phyloP scores from a whole-genome alignment of 2,329 filamentous ascomycete genomes.

The Didymellaceae sp. region DNA sequence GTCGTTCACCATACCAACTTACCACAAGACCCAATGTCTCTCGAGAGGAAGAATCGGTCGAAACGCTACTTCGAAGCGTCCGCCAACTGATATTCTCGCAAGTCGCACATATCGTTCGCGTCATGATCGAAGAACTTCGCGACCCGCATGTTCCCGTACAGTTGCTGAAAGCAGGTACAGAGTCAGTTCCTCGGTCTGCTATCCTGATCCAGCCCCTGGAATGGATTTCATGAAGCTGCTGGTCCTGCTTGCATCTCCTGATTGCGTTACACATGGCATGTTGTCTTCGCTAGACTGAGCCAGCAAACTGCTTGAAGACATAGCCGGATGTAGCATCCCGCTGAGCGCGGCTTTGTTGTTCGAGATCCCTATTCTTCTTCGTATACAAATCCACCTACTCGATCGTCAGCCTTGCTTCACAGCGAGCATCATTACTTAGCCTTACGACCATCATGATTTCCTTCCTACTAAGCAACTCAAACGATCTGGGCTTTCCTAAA shows the following conservation, averaged over 20 bases:
- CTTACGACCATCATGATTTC: slow-evolving; percentile 16
- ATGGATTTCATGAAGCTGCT: too few species aligned
- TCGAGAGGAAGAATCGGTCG: slow-evolving; percentile 51
- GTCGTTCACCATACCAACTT: slow-evolving; percentile 85
- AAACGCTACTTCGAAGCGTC: slow-evolving; percentile 59
- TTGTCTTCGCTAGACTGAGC: too few species aligned
- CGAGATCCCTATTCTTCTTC: not conserved
- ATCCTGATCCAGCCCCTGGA: too few species aligned
- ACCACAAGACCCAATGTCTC: slow-evolving; percentile 55
- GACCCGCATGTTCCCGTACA: too few species aligned
- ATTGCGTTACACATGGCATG: not conserved
- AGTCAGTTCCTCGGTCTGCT: too few species aligned
- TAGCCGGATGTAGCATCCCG: not conserved
- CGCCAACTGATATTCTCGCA: not conserved
- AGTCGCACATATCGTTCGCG: not conserved
- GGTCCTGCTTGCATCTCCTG: not conserved
- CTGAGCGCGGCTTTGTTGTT: not conserved
- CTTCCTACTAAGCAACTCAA: not conserved
- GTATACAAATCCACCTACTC: slow-evolving; percentile 4
- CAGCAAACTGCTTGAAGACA: not conserved
- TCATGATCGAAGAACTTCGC: not conserved
- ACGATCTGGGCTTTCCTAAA: not conserved
- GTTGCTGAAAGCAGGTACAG: too few species aligned
- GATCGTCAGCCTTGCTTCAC: slow-evolving; percentile 8
- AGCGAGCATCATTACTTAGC: slow-evolving; percentile 15